Percentiles rank a stretch among this genome's conserved stretches.
Conservation (phyloP, 805 yeast species). For the Saturnispora dispora region DNA sequence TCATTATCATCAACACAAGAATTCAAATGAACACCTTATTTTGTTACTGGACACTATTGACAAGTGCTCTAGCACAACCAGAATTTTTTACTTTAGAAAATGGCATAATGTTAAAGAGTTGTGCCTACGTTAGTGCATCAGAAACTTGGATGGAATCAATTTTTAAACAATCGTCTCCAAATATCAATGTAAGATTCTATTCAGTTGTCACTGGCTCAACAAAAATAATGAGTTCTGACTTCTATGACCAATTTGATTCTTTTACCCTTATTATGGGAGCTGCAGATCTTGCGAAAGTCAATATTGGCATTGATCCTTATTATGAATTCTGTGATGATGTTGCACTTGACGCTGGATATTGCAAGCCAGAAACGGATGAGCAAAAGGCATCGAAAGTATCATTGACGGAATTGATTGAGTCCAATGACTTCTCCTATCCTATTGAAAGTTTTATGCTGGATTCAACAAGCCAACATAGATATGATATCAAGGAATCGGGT, state of each 20-base stretch:
- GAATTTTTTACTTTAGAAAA: constrained; percentile 13
- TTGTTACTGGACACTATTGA: not conserved
- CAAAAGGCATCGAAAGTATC: constrained; percentile 8
- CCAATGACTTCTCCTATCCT: constrained; percentile 11
- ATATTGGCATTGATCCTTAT: constrained; percentile 18
- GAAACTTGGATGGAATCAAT: constrained; percentile 8
- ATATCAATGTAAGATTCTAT: not conserved
- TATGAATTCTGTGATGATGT: constrained; percentile 27
- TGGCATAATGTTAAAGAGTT: constrained; percentile 21
- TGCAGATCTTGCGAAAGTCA: constrained; percentile 18
- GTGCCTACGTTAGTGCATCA: constrained; percentile 25
- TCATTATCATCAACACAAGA: not conserved
- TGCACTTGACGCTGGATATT: constrained; percentile 16
- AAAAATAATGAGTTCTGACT: not conserved
- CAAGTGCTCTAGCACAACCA: constrained; percentile 9
- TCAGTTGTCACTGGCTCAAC: not conserved
- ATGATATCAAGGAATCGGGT: constrained; percentile 16
- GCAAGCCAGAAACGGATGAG: constrained; percentile 17
- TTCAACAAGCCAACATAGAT: constrained; percentile 9
- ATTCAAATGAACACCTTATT: not conserved
- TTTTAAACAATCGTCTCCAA: not conserved
- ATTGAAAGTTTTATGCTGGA: constrained; percentile 15
- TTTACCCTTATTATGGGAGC: constrained; percentile 20
- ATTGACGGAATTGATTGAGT: constrained; percentile 16
- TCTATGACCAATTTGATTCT: constrained; percentile 7